These are phyloP conservation scores for Eutrema yunnanense DNA, from an alignment of 345 rosid genomes.

Conservation along the genomic window DNA sequence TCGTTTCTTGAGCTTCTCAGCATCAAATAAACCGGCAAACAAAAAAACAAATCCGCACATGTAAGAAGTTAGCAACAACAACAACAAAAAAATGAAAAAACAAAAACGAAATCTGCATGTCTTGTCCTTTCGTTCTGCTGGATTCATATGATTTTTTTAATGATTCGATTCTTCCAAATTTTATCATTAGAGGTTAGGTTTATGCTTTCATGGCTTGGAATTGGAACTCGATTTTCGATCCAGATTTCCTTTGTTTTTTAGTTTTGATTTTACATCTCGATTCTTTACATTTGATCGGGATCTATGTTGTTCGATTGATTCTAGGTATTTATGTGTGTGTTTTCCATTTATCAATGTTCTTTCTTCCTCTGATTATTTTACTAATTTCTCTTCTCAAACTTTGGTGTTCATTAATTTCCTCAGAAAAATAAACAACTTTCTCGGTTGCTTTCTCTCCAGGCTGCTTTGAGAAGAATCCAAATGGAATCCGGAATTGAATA, in stretches of 20 bases:
- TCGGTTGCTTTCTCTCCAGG: slow-evolving; percentile 46
- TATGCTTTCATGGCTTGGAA: slow-evolving; percentile 21
- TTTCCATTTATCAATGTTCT: slow-evolving; percentile 19
- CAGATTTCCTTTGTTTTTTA: slow-evolving; percentile 3
- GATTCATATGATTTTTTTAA: background rate
- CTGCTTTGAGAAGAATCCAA: slow-evolving; percentile 29
- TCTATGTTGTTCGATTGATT: slow-evolving; percentile 78
- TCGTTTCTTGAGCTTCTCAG: slow-evolving; percentile 43
- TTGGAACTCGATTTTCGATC: slow-evolving; percentile 30
- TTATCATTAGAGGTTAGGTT: slow-evolving; percentile 34
- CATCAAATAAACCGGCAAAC: slow-evolving; percentile 26
- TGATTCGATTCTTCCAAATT: slow-evolving; percentile 36
- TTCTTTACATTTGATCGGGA: slow-evolving; percentile 61
- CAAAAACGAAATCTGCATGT: slow-evolving; percentile 20
- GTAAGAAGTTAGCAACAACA: slow-evolving; percentile 35
- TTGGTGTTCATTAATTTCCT: background rate
- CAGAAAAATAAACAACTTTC: background rate
- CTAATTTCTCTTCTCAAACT: slow-evolving; percentile 13
- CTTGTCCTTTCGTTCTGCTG: background rate
- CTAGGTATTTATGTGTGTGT: slow-evolving; percentile 12
- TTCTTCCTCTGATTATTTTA: slow-evolving; percentile 51
- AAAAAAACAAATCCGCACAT: slow-evolving; percentile 16
- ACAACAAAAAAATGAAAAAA: too few relatives aligned
- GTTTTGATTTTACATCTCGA: background rate
- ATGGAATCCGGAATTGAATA: slow-evolving; percentile 65